Percentiles rank a stretch among this genome's conserved stretches.
Evolutionary conservation across 2,329 filamentous ascomycete species (phyloP).

Genomic region (Chlorencoelia australis): DNA sequence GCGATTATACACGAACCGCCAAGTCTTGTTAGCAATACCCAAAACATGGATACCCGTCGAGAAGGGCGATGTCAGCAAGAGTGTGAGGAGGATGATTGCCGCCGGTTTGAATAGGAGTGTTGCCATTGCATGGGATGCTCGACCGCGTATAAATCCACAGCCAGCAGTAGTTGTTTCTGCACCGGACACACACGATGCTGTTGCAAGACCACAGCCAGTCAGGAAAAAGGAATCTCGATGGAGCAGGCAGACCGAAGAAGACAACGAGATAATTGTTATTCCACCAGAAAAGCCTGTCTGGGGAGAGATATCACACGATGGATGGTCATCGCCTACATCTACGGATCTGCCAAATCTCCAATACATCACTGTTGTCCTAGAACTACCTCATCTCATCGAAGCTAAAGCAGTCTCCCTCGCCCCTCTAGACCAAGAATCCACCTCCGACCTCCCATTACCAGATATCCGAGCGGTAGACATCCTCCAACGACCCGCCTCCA

Average conservation of each 20-base stretch:
- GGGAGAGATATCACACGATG: conserved; percentile 76
- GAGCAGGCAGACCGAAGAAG: conserved; percentile 6
- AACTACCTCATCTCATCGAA: conserved; percentile 84
- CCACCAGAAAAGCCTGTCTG: conserved; percentile 39
- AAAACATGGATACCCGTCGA: conserved; percentile 80
- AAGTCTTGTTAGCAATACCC: conserved; percentile 70
- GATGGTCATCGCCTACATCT: conserved; percentile 76
- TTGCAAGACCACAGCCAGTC: conserved; percentile 9
- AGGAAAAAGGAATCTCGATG: conserved; percentile 6
- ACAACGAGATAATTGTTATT: conserved; percentile 16
- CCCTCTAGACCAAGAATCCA: conserved; percentile 39
- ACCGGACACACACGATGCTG: conserved; percentile 22
- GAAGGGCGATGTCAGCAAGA: conserved; percentile 67
- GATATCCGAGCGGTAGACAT: conserved; percentile 60
- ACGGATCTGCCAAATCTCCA: conserved; percentile 70
- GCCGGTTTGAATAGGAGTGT: conserved; percentile 67
- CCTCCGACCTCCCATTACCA: conserved; percentile 36
- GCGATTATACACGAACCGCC: conserved; percentile 79
- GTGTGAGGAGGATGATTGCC: conserved; percentile 66
- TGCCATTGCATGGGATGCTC: conserved; percentile 66
- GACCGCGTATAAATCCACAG: conserved; percentile 47
- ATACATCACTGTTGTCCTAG: conserved; percentile 69
- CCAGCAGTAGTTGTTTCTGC: conserved; percentile 22
- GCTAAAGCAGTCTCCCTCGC: conserved; percentile 85
- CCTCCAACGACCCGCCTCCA: conserved; percentile 58